Base-by-base conservation (phyloP, 495 filamentous ascomycete species). In the Tricharina praecox region DNA sequence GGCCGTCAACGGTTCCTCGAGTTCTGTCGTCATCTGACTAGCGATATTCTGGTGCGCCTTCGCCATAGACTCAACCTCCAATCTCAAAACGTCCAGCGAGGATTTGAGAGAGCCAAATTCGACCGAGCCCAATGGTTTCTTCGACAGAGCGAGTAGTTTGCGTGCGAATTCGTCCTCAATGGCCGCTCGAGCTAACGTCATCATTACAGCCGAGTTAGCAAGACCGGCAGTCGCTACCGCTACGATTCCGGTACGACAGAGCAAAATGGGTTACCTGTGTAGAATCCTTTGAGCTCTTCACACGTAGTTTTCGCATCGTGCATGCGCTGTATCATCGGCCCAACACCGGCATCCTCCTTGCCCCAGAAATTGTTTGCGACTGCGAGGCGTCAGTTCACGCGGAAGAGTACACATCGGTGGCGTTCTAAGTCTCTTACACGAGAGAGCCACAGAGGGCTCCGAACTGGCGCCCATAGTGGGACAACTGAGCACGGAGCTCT, bases 311-410 rank as follows among this genome's bases (percentile, higher is more conserved):
- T 99, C 25, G 92, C 81, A 69, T 78, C 80, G 62, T 88, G 83
- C 84, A 99, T 93, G 60, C 92, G 87, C 61, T 92, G 85, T 34
- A 99, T 74, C 65, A 99, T 75, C 46, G 92, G 92, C 36, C 71
- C 70, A 54, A 96, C 82, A 53, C 92, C 92, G 33, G 92, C 92
- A 69, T 99, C 92, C 63, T 99, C 86, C 70, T 88, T 95, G 50
- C 92, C 92, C 92, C 92, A 99, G 66, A 99, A 99, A 63, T 99
- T 96, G 67, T 96, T 96, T 58, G 92, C 86, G 66, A 96, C 85
- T 93, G 40, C 11, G 26, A 46, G 21, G 30, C 33, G 35, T 33
- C 43, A 33, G 25, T 15, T 15, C 18, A 16, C 9, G 43, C 15
- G 18, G 9, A 3, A 46, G 8, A 34, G 28, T n/a, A n/a, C n/a